Base-by-base conservation (phyloP, 2,329 filamentous ascomycete genomes). In the Ceratocystis colombiana region DNA sequence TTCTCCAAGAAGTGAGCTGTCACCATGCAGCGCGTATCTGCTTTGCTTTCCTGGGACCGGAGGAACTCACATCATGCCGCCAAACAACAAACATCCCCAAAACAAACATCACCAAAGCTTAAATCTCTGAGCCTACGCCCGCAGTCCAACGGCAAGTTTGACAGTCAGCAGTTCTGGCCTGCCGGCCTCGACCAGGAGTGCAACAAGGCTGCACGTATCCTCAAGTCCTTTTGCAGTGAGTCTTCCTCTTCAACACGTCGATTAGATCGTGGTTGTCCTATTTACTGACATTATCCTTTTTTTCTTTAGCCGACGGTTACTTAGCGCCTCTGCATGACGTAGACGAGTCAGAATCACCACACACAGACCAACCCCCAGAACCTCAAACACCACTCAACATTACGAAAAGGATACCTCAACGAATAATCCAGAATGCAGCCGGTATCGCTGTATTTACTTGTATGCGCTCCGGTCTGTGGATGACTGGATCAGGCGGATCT, bases 391-490 rank as follows among this genome's bases (percentile, higher is more conserved):
- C 61, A 73, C 89, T 20, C 75, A 80, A 64, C n/a, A 20, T 68
- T 22, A 66, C 59, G 17, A 90, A 93, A 76, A 94, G 91, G 77
- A 96, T 97, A 33, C 93, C 93, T 0, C 79, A 86, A 67, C 83
- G 87, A 72, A 90, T 96, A 67, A 90, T 97, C 71, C 85, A 89
- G 73, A 89, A 94, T 76, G 91, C 92, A 33, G 90, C 93, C 70
- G 93, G 90, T 10, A 82, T 97, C 67, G 92, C 90, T 65, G 89
- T 97, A 70, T 96, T 96, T 77, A 96, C 92, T 0, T 96, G 90
- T 37, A 96, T 96, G 90, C 87, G 93, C 68, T 93, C 90, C 15
- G 93, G 93, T 12, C 78, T 96, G 41, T 96, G 92, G 89, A 82
- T 96, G 71, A 93, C 89, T 59, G 93, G 93, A 59, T 92, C 91